Conservation (phyloP, 345 rosid genomes). For the Psidium guajava region DNA sequence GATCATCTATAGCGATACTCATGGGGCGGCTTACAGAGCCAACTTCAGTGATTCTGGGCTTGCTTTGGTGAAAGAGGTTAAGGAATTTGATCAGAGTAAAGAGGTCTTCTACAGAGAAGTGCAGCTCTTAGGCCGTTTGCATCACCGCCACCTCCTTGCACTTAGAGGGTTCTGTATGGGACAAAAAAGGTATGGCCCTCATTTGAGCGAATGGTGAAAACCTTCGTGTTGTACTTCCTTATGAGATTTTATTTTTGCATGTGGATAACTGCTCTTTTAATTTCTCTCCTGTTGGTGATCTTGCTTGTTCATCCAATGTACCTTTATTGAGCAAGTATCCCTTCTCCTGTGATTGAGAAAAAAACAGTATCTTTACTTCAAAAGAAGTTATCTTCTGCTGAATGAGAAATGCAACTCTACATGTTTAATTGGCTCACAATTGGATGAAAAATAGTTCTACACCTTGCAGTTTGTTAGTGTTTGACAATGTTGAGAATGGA, state of each 20-base stretch:
- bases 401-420: not conserved
- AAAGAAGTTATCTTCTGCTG: not conserved
- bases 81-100: conserved; percentile 29
- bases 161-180: conserved; percentile 74
- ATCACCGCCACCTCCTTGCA: conserved; percentile 88
- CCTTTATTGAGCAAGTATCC: not conserved
- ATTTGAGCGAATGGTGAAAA: not conserved
- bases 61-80: conserved; percentile 66
- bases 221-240: not conserved
- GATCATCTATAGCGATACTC: conserved; percentile 45
- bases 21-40: conserved; percentile 66
- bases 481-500: conserved; percentile 69
- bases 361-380: not conserved
- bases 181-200: conserved; percentile 38
- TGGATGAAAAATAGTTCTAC: not conserved
- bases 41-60: conserved; percentile 54
- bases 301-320: not conserved
- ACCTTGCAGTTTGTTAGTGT: conserved; percentile 68
- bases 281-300: not conserved
- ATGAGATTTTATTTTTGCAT: not conserved
- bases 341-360: not conserved
- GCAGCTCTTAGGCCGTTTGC: conserved; percentile 63
- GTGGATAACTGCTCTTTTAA: not conserved
- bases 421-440: not conserved
- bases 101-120: conserved; percentile 60